Evolutionary conservation across 768 basidiomycete species (phyloP).

Genomic region (Tylopilus felleus): DNA sequence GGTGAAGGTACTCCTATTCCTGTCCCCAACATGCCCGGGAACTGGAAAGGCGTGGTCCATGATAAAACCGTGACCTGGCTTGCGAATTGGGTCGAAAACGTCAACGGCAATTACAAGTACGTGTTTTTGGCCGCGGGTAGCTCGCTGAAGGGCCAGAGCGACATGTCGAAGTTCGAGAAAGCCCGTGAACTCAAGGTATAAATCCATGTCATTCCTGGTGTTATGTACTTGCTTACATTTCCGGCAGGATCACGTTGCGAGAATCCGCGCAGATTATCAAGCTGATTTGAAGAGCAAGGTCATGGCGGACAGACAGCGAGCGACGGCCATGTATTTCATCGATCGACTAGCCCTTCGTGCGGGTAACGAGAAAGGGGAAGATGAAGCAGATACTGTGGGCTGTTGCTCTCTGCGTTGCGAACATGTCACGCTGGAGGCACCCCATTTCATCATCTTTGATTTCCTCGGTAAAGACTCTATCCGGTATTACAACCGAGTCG

Average conservation of each 20-base stretch:
- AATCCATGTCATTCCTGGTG: not conserved
- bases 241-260: constrained; percentile 79
- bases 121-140: constrained; percentile 98
- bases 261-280: constrained; percentile 86
- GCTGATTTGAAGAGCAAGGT: constrained; percentile 83
- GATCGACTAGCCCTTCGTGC: constrained; percentile 96
- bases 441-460: constrained; percentile 88
- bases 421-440: constrained; percentile 89
- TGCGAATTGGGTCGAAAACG: constrained; percentile 98
- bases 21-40: constrained; percentile 85
- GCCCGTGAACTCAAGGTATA: constrained; percentile 90
- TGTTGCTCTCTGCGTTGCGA: constrained; percentile 97
- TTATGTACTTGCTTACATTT: constrained; percentile 8
- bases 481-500: constrained; percentile 89
- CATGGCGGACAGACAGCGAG: constrained; percentile 93
- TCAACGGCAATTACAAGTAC: constrained; percentile 94
- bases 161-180: constrained; percentile 97
- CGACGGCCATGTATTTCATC: constrained; percentile 99
- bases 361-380: constrained; percentile 99
- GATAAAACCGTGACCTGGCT: constrained; percentile 99
- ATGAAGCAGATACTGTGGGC: constrained; percentile 98
- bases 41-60: constrained; percentile 85
- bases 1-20: constrained; percentile 73
- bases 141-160: constrained; percentile 96
- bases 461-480: constrained; percentile 99